Evolutionary conservation across 495 filamentous ascomycete species (phyloP), one percentile per base, ranked within the genome.

Genomic region (Penicillium cosmopolitanum): DNA sequence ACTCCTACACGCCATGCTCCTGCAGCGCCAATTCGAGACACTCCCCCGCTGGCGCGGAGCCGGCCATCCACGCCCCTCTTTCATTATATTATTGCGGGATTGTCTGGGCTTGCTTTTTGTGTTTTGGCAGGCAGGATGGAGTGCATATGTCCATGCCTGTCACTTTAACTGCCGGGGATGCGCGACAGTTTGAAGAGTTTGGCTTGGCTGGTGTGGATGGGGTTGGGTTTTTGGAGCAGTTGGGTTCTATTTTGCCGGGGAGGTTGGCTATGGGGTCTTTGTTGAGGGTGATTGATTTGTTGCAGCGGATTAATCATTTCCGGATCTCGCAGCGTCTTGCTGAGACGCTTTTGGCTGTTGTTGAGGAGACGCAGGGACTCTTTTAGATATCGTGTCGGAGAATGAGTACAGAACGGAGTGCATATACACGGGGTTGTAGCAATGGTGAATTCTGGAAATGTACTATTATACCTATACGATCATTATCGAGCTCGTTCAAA

Each of bases 1-100:
- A 21, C 23, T 64, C 5, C 18, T 66, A 6, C 66, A 69, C 43
- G 64, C 66, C 5, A 55, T 58, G 33, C 56, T 69, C 2, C 57
- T 66, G 18, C 64, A 62, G 51, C 51, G 52, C 9, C 33, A 56
- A 16, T 64, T 66, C 43, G 60, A 65, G 48, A 55, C 58, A 1
- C 40, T 64, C 2, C 53, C 53, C 61, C 15, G 18, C 50, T 3
- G 66, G 64, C 6, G 56, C 44, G 5, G 66, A 69, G 33, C 56
- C 66, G n/a, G 61, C 61, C 1, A 60, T 70, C 9, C 57, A 67
- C 18, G 55, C 65, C 7, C 67, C 64, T 1, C 55, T 63, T 48
- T 64, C 56, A 8, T 25, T 69, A 11, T 68, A 66, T 51, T 57
- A 64, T 34, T 56, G 48, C 21, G 66, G 63, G 9, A 31, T 66